Percentiles rank a stretch among this genome's conserved stretches.
phyloP scores from a whole-genome alignment of 805 yeast species.

The Wickerhamomyces queroliae region DNA sequence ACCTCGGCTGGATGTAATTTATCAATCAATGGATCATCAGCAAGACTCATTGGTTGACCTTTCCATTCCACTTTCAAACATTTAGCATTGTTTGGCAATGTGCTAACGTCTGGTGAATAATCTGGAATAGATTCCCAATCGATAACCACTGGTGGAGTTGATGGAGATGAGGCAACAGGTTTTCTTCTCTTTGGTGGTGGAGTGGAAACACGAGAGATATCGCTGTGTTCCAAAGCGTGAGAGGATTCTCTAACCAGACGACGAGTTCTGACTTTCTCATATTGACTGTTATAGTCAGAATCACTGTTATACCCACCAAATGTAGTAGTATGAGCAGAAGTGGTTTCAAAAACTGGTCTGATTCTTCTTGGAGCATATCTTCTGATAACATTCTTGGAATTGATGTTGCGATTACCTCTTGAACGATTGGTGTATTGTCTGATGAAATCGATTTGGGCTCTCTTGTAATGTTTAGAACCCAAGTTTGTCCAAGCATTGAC shows the following conservation, averaged over 20 bases:
- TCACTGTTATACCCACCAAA: slow-evolving; percentile 27
- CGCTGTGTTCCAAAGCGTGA: slow-evolving; percentile 24
- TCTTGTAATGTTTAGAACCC: slow-evolving; percentile 37
- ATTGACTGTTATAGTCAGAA: slow-evolving; percentile 25
- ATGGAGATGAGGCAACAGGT: slow-evolving; percentile 34
- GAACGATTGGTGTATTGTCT: slow-evolving; percentile 35
- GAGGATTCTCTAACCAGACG: slow-evolving; percentile 40
- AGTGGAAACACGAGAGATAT: slow-evolving; percentile 23
- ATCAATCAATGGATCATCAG: slow-evolving; percentile 63
- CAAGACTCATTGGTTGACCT: slow-evolving; percentile 93
- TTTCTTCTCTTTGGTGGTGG: slow-evolving; percentile 35
- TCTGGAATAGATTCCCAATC: slow-evolving; percentile 75
- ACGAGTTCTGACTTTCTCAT: slow-evolving; percentile 55
- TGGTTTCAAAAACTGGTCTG: slow-evolving; percentile 6
- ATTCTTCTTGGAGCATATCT: slow-evolving; percentile 20
- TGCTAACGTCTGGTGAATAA: slow-evolving; percentile 64
- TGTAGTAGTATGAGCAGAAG: slow-evolving; percentile 12
- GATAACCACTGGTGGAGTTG: slow-evolving; percentile 40
- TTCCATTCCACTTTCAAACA: slow-evolving; percentile 93
- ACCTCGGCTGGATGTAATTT: slow-evolving; percentile 91
- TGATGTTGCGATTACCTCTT: slow-evolving; percentile 20
- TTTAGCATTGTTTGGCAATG: slow-evolving; percentile 65
- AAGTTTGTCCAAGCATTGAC: slow-evolving; percentile 47
- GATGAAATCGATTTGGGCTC: slow-evolving; percentile 44
- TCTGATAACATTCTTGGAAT: slow-evolving; percentile 9